phyloP scores from a whole-genome alignment of 2,329 filamentous ascomycete genomes.

The Ceratocystis albifundus region DNA sequence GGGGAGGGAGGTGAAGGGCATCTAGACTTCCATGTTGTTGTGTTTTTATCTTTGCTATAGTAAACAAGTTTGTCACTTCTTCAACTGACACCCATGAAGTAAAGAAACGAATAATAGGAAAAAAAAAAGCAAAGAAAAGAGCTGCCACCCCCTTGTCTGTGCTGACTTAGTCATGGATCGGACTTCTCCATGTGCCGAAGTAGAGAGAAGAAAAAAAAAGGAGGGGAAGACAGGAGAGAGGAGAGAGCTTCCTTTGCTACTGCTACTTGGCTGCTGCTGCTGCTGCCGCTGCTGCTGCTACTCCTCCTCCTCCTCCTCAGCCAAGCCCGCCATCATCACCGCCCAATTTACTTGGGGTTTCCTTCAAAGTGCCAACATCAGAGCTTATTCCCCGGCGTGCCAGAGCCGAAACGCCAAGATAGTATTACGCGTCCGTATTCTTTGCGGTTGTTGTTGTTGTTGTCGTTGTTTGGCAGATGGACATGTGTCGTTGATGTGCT shows the following conservation, averaged over 20 bases:
- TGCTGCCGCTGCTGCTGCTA: no score
- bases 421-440: not conserved
- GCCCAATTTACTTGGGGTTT: no score
- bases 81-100: not conserved
- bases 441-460: no score
- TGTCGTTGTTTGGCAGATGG: not conserved
- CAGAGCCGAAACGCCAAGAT: slow-evolving; percentile 3
- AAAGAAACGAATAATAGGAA: no score
- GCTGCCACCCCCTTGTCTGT: not conserved
- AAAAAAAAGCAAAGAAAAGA: not conserved
- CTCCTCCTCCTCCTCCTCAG: no score
- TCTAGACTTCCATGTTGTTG: no score
- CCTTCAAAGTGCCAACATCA: not conserved
- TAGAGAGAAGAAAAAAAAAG: not conserved
- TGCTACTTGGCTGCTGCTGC: no score
- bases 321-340: no score
- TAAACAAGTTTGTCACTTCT: no score
- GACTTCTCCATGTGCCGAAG: not conserved
- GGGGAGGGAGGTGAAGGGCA: no score
- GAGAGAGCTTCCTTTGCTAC: not conserved
- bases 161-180: not conserved
- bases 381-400: not conserved
- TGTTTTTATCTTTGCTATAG: no score
- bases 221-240: not conserved
- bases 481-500: not conserved